phyloP scores from a whole-genome alignment of 2,329 filamentous ascomycete genomes.

The Botrytis squamosa region DNA sequence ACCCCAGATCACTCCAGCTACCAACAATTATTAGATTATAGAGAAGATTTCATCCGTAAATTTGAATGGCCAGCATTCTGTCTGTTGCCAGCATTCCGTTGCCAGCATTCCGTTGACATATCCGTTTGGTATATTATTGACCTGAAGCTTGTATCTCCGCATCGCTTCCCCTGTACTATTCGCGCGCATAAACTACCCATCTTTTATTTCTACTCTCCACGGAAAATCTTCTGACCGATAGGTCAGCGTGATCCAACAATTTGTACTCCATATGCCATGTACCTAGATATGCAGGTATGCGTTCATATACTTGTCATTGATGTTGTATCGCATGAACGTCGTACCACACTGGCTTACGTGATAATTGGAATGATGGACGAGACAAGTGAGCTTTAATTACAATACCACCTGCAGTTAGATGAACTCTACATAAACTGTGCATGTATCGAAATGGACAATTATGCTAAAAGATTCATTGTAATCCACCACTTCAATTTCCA shows the following conservation, averaged over 20 bases:
- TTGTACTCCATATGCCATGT: neutral
- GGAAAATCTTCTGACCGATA: neutral
- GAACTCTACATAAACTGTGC: too few species aligned
- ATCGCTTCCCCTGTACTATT: neutral
- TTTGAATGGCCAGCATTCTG: neutral
- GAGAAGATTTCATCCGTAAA: neutral
- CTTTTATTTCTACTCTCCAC: neutral
- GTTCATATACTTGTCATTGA: neutral
- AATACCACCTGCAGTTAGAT: neutral
- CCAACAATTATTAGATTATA: neutral
- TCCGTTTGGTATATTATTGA: neutral
- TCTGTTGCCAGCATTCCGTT: neutral
- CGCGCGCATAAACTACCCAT: neutral
- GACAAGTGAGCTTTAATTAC: neutral
- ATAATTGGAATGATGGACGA: neutral
- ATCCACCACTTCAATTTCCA: neutral
- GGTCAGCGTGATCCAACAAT: neutral
- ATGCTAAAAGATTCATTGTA: slow-evolving; percentile 8
- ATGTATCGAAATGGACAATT: neutral
- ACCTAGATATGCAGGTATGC: neutral
- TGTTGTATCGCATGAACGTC: neutral
- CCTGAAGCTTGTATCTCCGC: neutral
- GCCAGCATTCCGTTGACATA: neutral
- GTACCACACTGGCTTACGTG: neutral
- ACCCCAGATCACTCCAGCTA: slow-evolving; percentile 3